Base-by-base conservation (phyloP, 495 filamentous ascomycete species). In the Lindgomyces ingoldianus region DNA sequence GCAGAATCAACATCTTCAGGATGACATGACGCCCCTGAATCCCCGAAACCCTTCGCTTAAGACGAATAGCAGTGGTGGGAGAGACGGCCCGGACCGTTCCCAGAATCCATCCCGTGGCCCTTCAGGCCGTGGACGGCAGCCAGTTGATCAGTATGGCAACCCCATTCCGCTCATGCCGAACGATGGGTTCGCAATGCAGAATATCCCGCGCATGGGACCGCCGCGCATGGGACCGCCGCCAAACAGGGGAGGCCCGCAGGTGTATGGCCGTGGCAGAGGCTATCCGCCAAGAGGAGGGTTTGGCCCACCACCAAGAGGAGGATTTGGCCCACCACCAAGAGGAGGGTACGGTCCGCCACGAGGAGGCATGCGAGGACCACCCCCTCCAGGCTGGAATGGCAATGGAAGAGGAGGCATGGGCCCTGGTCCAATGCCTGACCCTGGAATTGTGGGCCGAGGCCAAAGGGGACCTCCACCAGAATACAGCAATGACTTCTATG, bases 1-100 rank as follows among this genome's bases (percentile, higher is more conserved):
- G 14, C 74, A 78, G 24, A 80, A 78, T 53, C 79, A 82, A 30
- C 82, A 83, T 11, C 87, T 84, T 60, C 82, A 82, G 14, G 94
- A 97, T 50, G 94, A 97, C 72, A 81, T 85, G 29, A 86, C 89
- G n/a, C 91, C 91, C 0, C 75, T 98, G 25, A 96, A 93, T 33
- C 79, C 85, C 0, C 77, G 81, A 59, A 87, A 84, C 53, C 76
- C 73, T 30, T 73, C 74, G 19, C 53, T 77, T 12, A 70, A 72
- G 44, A 73, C 66, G 18, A 65, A 27, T 21, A 68, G 69, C 41
- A 72, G 62, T 48, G 58, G 58, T 49, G 71, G 64, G 12, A 22
- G 61, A 41, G 64, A 64, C 16, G 50, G 27, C 27, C 46, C 50
- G 48, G 65, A 68, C 18, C 53, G 61, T 26, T 62, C 67, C 14